Evolutionary conservation across 73 alveolate species (phyloP).

Genomic region (Tetrahymena malaccensis): DNA sequence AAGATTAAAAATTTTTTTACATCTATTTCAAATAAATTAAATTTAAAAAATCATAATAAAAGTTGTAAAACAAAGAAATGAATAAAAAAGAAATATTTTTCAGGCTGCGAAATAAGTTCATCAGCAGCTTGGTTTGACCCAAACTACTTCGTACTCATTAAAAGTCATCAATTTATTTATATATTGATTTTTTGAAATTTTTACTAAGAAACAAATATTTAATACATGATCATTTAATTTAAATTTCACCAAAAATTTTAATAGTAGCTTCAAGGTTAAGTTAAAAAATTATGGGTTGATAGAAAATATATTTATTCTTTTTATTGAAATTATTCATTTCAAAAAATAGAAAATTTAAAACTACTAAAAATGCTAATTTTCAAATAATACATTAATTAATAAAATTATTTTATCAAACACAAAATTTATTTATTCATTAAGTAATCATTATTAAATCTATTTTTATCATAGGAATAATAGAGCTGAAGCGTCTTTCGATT

Average conservation of each 20-base stretch:
- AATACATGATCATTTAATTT: not conserved
- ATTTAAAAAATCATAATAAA: too few species aligned
- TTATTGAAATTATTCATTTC: not conserved
- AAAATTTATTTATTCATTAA: not conserved
- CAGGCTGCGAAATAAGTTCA: conserved; percentile 1
- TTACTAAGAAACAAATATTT: not conserved
- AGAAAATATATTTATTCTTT: not conserved
- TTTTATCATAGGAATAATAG: not conserved
- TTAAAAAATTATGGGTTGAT: not conserved
- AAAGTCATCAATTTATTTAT: not conserved
- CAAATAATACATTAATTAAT: not conserved
- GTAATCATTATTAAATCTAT: not conserved
- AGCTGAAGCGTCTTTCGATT: not conserved
- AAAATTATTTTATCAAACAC: not conserved
- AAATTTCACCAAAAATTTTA: not conserved
- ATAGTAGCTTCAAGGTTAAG: not conserved
- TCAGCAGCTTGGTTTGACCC: not conserved
- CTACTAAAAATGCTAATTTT: too few species aligned
- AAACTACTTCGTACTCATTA: not conserved
- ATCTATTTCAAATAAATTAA: too few species aligned
- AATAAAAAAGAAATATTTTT: not conserved
- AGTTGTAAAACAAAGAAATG: not conserved
- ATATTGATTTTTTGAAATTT: not conserved
- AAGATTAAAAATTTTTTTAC: too few species aligned
- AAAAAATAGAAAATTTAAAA: too few species aligned